Conservation (phyloP, 2,329 filamentous ascomycete genomes). For the Trichoderma atrobrunneum region DNA sequence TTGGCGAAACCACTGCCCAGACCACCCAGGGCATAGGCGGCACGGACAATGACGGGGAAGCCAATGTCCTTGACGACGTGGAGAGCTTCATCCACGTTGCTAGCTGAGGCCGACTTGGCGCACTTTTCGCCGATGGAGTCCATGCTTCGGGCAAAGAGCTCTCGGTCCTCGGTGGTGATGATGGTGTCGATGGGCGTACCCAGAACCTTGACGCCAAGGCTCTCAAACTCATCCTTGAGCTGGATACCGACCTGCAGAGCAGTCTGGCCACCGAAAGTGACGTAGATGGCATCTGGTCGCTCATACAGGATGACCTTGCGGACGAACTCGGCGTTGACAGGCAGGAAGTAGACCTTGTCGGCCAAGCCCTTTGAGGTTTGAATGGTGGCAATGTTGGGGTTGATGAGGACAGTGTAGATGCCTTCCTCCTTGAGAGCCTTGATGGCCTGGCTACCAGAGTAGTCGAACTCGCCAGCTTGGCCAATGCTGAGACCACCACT, state of each 20-base stretch:
- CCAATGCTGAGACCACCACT: conserved; percentile 96
- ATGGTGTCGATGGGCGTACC: conserved; percentile 97
- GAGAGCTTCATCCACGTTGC: conserved; percentile 82
- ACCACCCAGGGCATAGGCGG: conserved; percentile 92
- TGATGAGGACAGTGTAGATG: conserved; percentile 97
- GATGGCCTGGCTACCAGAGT: conserved; percentile 97
- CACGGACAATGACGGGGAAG: conserved; percentile 95
- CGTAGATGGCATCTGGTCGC: conserved; percentile 92
- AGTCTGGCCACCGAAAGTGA: conserved; percentile 96
- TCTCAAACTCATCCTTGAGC: conserved; percentile 94
- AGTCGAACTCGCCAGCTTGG: conserved; percentile 97
- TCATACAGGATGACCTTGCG: conserved; percentile 96
- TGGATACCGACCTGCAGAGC: conserved; percentile 96
- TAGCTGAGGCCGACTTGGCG: conserved; percentile 93
- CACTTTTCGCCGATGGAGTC: conserved; percentile 97
- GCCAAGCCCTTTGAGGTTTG: conserved; percentile 97
- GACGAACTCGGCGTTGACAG: conserved; percentile 94
- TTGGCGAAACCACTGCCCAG: conserved; percentile 94
- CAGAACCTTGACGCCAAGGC: conserved; percentile 86
- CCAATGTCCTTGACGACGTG: conserved; percentile 86
- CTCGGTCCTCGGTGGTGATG: conserved; percentile 96
- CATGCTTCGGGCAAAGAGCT: conserved; percentile 97
- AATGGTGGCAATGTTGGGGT: conserved; percentile 98
- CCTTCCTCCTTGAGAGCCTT: conserved; percentile 97
- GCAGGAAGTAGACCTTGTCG: conserved; percentile 98